Base-by-base conservation (phyloP, 306 rosid genomes). In the Medicago arabica region DNA sequence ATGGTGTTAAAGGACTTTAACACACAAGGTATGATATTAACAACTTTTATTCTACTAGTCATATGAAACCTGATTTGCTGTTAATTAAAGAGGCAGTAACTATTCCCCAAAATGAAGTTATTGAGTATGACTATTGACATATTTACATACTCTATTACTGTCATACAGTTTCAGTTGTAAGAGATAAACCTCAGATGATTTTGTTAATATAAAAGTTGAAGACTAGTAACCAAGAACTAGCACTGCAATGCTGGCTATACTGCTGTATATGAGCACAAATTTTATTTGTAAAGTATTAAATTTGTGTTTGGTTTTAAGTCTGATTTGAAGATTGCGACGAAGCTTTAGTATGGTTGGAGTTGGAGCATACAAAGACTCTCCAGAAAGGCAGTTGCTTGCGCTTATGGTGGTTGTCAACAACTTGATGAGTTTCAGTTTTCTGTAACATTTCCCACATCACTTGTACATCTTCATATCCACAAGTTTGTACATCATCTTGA, bases 401-500 rank as follows among this genome's bases (percentile, higher is more conserved):
- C 74, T 81, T 86, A 8, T 76, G 77, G 15, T 62, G 82, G 63
- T 71, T 79, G 55, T 79, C 77, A 19, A 44, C 53, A 13, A 58
- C 40, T 50, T 41, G 67, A 0, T 41, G 67, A 0, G 65, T 54
- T 62, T 72, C 75, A 9, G 80, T 67, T 80, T 69, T 77, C 7
- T 54, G 73, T 36, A 84, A 80, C 80, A 93, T 91, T 62, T 93
- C 93, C 97, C 98, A 93, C 98, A 93, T 91, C 74, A 93, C 96
- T 31, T 91, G 95, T 23, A 93, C 91, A 43, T 91, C 98, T 51
- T 91, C 76, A 74, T 93, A 93, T 18, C 86, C 96, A 76, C 98
- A 93, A 2, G 90, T 91, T 38, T 93, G 87, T 25, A 93, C 89
- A 71, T 93, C 97, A 71, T 88, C 84, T 13, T 86, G 84, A 44